phyloP scores from a whole-genome alignment of 257 asterid genomes.

The Solanum piurae region DNA sequence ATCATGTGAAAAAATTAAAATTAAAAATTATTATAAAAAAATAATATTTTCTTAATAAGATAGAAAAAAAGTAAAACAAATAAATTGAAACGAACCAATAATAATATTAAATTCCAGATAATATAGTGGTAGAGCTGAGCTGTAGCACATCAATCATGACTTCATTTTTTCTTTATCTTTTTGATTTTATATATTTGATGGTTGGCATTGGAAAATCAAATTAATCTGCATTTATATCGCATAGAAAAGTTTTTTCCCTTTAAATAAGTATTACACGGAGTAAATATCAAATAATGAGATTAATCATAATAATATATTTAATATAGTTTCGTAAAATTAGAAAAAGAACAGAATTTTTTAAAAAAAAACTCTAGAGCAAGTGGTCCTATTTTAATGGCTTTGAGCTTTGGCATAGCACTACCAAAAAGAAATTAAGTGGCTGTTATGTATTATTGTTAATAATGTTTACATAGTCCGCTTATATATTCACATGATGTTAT shows the following conservation, averaged over 20 bases:
- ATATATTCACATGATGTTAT: neutral
- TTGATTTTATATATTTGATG: neutral
- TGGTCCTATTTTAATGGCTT: neutral
- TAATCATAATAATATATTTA: too few relatives aligned
- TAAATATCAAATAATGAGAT: neutral
- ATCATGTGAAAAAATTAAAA: accelerated
- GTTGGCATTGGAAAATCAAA: neutral
- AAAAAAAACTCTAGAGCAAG: neutral
- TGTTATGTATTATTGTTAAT: neutral
- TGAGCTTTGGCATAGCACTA: neutral
- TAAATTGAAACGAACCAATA: too few relatives aligned
- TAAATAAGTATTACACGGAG: neutral
- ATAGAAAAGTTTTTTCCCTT: neutral
- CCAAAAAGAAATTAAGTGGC: neutral
- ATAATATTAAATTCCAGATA: neutral
- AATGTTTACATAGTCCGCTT: neutral
- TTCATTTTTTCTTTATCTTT: neutral
- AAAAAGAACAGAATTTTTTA: too few relatives aligned
- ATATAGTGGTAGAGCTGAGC: neutral
- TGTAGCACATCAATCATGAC: neutral
- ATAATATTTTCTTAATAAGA: too few relatives aligned
- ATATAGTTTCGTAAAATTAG: too few relatives aligned
- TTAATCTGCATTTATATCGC: neutral
- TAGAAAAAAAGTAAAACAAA: too few relatives aligned
- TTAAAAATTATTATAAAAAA: neutral